phyloP scores from a whole-genome alignment of 139 green algal species.

The Gonium pectorale region DNA sequence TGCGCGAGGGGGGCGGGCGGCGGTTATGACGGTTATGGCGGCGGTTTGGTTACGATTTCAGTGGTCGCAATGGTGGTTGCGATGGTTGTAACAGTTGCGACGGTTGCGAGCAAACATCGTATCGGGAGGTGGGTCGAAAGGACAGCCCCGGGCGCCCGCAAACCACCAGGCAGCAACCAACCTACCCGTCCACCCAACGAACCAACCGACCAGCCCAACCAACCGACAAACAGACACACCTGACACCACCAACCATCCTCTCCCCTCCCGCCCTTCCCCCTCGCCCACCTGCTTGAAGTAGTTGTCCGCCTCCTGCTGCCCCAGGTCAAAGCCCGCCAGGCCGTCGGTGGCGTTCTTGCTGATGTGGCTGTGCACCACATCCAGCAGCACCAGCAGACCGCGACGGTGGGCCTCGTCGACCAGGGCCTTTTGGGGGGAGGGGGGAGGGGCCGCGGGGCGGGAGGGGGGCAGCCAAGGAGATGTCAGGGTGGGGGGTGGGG shows the following conservation, averaged over 20 bases:
- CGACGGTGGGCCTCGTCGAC: slow-evolving; percentile 92
- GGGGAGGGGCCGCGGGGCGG: neutral
- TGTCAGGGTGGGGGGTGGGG: neutral
- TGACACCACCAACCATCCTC: neutral
- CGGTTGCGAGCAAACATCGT: too few relatives aligned
- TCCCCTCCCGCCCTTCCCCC: neutral
- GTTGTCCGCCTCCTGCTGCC: slow-evolving; percentile 75
- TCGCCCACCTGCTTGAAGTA: slow-evolving; percentile 84
- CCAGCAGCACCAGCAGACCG: slow-evolving; percentile 92
- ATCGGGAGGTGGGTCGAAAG: too few relatives aligned
- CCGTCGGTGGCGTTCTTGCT: slow-evolving; percentile 90
- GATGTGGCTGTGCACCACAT: slow-evolving; percentile 92
- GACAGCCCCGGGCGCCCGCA: too few relatives aligned
- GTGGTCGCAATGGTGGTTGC: too few relatives aligned
- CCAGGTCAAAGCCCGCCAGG: slow-evolving; percentile 93
- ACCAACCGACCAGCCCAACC: too few relatives aligned
- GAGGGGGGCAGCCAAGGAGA: neutral
- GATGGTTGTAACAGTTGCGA: too few relatives aligned
- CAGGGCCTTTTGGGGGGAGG: slow-evolving; percentile 62
- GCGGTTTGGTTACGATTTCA: too few relatives aligned
- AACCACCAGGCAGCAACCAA: too few relatives aligned
- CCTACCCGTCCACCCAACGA: too few relatives aligned
- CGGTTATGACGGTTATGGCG: too few relatives aligned
- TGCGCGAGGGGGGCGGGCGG: neutral
- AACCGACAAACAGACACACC: neutral